A percentile compares a stretch with the other conserved stretches of the same genome.
phyloP scores from a whole-genome alignment of 2,329 filamentous ascomycete genomes.

The Atkinsonella hypoxylon region DNA sequence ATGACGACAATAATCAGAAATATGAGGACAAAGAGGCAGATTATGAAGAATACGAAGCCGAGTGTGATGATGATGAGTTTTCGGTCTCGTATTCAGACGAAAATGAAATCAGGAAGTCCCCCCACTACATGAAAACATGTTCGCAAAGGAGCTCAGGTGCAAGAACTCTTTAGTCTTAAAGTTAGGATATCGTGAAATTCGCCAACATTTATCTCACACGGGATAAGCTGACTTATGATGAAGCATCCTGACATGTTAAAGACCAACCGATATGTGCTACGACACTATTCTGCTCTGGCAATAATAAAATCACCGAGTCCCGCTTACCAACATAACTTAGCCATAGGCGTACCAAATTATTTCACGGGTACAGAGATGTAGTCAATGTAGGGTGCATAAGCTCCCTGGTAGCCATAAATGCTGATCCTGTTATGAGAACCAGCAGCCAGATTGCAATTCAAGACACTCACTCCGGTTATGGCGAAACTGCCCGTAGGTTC shows the following conservation, averaged over 20 bases:
- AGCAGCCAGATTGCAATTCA: background rate
- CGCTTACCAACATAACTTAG: background rate
- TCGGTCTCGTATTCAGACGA: no score
- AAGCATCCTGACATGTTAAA: no score
- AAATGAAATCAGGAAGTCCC: no score
- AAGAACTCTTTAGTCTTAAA: no score
- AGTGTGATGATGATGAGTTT: background rate
- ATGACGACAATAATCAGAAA: conserved; percentile 9
- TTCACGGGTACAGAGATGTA: background rate
- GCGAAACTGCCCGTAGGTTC: background rate
- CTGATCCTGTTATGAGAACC: background rate
- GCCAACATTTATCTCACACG: no score
- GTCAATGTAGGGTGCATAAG: background rate
- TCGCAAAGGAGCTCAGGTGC: no score
- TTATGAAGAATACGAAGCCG: background rate
- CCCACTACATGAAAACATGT: no score
- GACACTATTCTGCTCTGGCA: no score
- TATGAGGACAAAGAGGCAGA: conserved; percentile 5
- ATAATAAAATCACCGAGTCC: no score
- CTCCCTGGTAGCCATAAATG: background rate
- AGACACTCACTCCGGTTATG: background rate
- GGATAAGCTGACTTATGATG: no score
- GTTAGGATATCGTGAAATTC: no score
- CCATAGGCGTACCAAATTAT: background rate
- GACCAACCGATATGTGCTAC: no score